Percentiles rank a stretch among this genome's conserved stretches.
Conservation (phyloP, 2,329 filamentous ascomycete species). For the Clonostachys sp. region DNA sequence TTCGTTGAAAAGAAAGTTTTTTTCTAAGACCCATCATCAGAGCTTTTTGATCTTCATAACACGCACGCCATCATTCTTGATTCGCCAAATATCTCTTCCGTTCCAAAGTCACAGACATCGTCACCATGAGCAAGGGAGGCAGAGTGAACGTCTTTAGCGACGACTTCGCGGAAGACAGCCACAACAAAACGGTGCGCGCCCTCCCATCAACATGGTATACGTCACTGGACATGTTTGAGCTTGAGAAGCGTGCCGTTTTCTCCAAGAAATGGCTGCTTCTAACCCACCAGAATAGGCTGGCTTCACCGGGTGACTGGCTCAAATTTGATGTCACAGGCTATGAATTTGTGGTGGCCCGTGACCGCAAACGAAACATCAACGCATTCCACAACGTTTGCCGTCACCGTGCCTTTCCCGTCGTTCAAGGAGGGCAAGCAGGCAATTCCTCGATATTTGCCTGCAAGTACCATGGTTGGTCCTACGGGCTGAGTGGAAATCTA, state of each 20-base stretch:
- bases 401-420: conserved; percentile 56
- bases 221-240: conserved; percentile 40
- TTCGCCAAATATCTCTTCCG: too few species aligned
- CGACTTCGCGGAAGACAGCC: background rate
- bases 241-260: conserved; percentile 47
- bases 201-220: conserved; percentile 19
- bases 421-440: conserved; percentile 40
- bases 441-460: conserved; percentile 49
- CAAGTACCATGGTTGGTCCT: conserved; percentile 61
- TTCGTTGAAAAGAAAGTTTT: too few species aligned
- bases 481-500: conserved; percentile 50
- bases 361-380: conserved; percentile 46
- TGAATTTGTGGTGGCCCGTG: conserved; percentile 46
- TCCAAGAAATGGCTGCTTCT: conserved; percentile 42
- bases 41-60: too few species aligned
- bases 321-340: conserved; percentile 50
- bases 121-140: too few species aligned
- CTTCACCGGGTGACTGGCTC: conserved; percentile 46
- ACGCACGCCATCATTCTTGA: too few species aligned
- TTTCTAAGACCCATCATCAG: too few species aligned
- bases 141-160: background rate
- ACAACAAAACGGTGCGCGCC: conserved; percentile 4
- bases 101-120: too few species aligned
- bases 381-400: conserved; percentile 61
- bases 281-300: conserved; percentile 4